Evolutionary conservation across 257 asterid genomes (phyloP).

Genomic region (Solanum commersonii): DNA sequence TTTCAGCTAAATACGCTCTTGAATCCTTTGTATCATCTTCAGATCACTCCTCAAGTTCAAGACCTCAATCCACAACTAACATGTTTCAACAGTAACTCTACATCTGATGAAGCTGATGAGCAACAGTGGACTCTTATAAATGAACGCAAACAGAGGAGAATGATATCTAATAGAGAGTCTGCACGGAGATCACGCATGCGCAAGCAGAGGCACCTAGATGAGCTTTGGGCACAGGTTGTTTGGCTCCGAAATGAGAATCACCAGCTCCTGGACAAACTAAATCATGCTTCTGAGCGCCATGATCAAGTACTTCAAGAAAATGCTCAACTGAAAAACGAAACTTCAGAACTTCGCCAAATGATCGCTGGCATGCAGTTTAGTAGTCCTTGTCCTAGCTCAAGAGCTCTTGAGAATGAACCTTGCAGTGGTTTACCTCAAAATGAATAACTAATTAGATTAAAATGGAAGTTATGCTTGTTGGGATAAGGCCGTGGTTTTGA

Average conservation of each 20-base stretch:
- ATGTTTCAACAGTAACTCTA: slow-evolving; percentile 68
- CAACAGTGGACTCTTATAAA: slow-evolving; percentile 53
- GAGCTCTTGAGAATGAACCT: slow-evolving; percentile 42
- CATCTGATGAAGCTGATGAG: slow-evolving; percentile 87
- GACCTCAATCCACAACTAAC: slow-evolving; percentile 49
- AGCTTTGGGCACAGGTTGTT: slow-evolving; percentile 82
- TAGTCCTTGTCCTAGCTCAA: slow-evolving; percentile 37
- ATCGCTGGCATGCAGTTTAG: slow-evolving; percentile 48
- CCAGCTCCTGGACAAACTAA: slow-evolving; percentile 54
- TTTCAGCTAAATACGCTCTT: slow-evolving; percentile 31
- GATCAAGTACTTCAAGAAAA: slow-evolving; percentile 56
- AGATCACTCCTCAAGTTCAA: slow-evolving; percentile 41
- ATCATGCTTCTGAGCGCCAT: slow-evolving; percentile 48
- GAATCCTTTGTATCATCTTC: slow-evolving; percentile 38
- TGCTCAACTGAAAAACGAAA: slow-evolving; percentile 56
- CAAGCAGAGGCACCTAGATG: slow-evolving; percentile 79
- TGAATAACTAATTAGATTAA: neutral
- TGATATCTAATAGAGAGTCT: slow-evolving; percentile 86
- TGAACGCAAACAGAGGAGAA: slow-evolving; percentile 79
- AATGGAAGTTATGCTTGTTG: neutral
- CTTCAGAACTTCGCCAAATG: slow-evolving; percentile 67
- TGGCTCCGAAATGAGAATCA: slow-evolving; percentile 81
- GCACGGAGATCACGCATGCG: slow-evolving; percentile 93
- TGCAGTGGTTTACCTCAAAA: slow-evolving; percentile 25
- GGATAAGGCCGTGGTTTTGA: neutral